Percentiles rank a stretch among this genome's conserved stretches.
phyloP scores from a whole-genome alignment of 345 rosid species.

The Rhodamnia rubescens region DNA sequence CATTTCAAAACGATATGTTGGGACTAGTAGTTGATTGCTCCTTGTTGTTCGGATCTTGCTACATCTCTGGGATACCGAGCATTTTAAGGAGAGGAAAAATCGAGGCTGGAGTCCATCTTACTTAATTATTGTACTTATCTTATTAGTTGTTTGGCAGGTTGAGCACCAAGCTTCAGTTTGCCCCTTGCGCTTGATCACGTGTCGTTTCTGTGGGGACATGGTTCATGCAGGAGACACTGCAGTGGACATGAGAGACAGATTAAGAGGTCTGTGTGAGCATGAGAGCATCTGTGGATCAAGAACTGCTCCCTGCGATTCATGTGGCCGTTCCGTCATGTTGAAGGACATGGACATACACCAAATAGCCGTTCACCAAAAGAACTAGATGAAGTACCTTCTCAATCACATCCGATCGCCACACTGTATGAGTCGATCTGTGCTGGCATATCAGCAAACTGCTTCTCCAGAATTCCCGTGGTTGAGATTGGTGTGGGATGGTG shows the following conservation, averaged over 20 bases:
- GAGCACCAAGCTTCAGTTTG: slow-evolving; percentile 72
- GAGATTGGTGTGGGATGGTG: not conserved
- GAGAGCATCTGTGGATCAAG: slow-evolving; percentile 92
- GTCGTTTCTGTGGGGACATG: slow-evolving; percentile 93
- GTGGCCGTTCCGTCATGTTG: slow-evolving; percentile 92
- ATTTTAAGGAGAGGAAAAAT: not conserved
- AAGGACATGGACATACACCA: slow-evolving; percentile 98
- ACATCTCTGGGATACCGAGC: not conserved
- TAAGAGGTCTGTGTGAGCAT: slow-evolving; percentile 88
- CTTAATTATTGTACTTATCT: not conserved
- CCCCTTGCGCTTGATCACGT: slow-evolving; percentile 58
- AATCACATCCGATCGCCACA: not conserved
- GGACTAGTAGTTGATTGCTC: not conserved
- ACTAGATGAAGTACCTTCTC: slow-evolving; percentile 7
- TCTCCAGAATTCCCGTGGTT: not conserved
- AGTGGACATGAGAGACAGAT: slow-evolving; percentile 54
- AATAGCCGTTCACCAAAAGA: slow-evolving; percentile 76
- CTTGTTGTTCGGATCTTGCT: too few relatives aligned
- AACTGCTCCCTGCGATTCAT: slow-evolving; percentile 87
- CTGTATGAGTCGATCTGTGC: not conserved
- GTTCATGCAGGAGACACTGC: slow-evolving; percentile 78
- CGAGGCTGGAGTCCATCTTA: not conserved
- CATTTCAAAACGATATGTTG: not conserved
- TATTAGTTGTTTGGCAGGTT: slow-evolving; percentile 29
- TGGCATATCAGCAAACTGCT: not conserved